Evolutionary conservation across 2,329 filamentous ascomycete species (phyloP), one percentile per base, ranked within the genome.

Genomic region (Juglanconis sp.): DNA sequence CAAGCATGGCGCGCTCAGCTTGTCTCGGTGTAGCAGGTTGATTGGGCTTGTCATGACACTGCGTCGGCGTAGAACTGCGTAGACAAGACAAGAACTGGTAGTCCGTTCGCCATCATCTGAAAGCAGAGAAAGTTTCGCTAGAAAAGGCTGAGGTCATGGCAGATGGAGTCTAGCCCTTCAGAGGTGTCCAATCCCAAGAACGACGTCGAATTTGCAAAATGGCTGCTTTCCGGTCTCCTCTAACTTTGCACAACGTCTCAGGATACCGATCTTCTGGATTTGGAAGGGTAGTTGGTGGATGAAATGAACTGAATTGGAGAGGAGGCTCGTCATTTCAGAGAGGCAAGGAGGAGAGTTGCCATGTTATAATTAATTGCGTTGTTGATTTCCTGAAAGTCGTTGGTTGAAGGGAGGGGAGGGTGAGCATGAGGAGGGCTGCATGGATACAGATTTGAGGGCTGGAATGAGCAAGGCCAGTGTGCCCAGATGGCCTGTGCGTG

Each of bases 401-500:
- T 42, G 38, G 38, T 42, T 42, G 7, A 42, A 13, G 11, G 38
- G 6, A 13, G 4, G 6, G 4, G 11, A 15, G 10, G 50, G 50
- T 11, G 30, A 11, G n/a, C 13, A 24, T 11, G n/a, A 31, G 35
- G 30, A 31, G 50, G 24, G 35, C 50, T 53, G 50, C 50, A 38
- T 8, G 50, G 38, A 53, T 13, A 42, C 24, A 2, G 24, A 42
- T 11, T 42, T 11, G 38, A 5, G n/a, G 38, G n/a, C 38, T 15
- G 38, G 11, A 42, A 8, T 7, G n/a, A 13, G 10, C 11, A 24
- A 53, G 50, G 36, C 50, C 24, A 32, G 52, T 42, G 51, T 51
- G 50, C 34, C 52, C 38, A 32, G 42, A 36, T 38, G 61, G 53
- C 61, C 61, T 60, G 53, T 57, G 57, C 57, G 36, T 38, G 53